Base-by-base conservation (phyloP, 352 stramenopile genomes). In the Globisporangium mamillatum region DNA sequence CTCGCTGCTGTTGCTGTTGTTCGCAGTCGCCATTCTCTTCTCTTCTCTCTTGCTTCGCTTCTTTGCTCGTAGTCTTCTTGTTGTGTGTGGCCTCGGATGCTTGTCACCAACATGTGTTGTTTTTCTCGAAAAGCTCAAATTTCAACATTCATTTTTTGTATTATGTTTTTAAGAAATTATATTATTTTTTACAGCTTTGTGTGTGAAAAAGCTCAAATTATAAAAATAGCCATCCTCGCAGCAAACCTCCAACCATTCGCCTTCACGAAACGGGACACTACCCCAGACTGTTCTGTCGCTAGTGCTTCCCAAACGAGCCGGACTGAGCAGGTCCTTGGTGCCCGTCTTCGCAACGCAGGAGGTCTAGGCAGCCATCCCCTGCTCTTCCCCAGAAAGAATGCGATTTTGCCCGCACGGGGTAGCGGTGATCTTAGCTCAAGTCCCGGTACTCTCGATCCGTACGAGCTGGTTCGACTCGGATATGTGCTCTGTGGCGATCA, bases 1-100 rank as follows among this genome's bases (percentile, higher is more conserved):
- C n/a, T 27, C 4, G 48, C 48, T 50, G 56, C 32, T 61, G 56
- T 10, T 50, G 56, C 32, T 62, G 56, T 3, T 55, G 9, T 16
- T 69, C 22, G 5, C 59, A 41, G 22, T 73, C 27, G 41, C 57
- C 16, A 53, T 62, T 27, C 1, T 44, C 4, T 54, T 20, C 20
- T 16, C 10, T 66, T 20, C 20, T 16, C 10, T 66, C 56, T 50
- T 48, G 29, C 29, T 32, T 32, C 32, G 32, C 32, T 38, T 61
- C 59, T 50, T 25, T 24, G 0, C 20, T 25, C 9, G 20, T 20
- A 1, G 4, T 25, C 48, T 69, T 48, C n/a, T 22, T 57, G 56
- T 67, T 25, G 32, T 69, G 48, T 10, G 9, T 55, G 44, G 6
- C 22, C 41, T n/a, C 4, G 14, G 14, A 9, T 46, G 38, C 38